These are phyloP conservation scores for Epichloe scottii DNA, from an alignment of 2,329 filamentous ascomycete genomes.

Conservation along the genomic window DNA sequence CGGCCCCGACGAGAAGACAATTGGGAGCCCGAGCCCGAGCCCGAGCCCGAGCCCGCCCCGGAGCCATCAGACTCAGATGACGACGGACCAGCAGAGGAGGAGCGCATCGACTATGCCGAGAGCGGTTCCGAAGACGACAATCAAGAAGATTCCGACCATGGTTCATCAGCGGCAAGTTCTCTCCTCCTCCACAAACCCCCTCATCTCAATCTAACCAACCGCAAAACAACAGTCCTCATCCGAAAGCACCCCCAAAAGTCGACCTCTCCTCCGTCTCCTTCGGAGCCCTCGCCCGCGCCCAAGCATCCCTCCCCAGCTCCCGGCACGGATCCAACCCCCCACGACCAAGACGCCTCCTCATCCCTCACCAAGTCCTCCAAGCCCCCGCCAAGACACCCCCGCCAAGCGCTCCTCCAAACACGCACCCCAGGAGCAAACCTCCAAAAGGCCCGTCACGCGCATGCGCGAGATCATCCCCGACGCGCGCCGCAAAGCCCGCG, in stretches of 20 bases:
- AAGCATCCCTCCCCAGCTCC: slow-evolving; percentile 46
- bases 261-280: slow-evolving; percentile 61
- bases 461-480: slow-evolving; percentile 57
- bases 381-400: background rate
- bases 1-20: slow-evolving; percentile 32
- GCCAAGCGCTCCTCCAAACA: slow-evolving; percentile 58
- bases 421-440: slow-evolving; percentile 71
- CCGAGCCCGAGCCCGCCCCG: slow-evolving; percentile 16
- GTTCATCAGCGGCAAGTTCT: slow-evolving; percentile 16
- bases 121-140: slow-evolving; percentile 18
- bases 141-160: slow-evolving; percentile 18
- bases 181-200: slow-evolving; percentile 12
- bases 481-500: slow-evolving; percentile 50
- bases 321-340: slow-evolving; percentile 14
- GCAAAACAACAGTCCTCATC: background rate
- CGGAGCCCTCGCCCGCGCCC: slow-evolving; percentile 78
- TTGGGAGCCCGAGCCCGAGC: slow-evolving; percentile 24
- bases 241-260: slow-evolving; percentile 17
- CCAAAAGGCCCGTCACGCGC: slow-evolving; percentile 72
- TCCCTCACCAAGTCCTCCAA: slow-evolving; percentile 2
- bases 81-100: slow-evolving; percentile 16
- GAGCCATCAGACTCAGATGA: slow-evolving; percentile 15
- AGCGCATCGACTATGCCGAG: slow-evolving; percentile 14
- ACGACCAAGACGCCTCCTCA: background rate
- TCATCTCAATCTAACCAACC: background rate